phyloP scores from a whole-genome alignment of 2,329 filamentous ascomycete genomes.

The Neocatenulostroma microsporum region DNA sequence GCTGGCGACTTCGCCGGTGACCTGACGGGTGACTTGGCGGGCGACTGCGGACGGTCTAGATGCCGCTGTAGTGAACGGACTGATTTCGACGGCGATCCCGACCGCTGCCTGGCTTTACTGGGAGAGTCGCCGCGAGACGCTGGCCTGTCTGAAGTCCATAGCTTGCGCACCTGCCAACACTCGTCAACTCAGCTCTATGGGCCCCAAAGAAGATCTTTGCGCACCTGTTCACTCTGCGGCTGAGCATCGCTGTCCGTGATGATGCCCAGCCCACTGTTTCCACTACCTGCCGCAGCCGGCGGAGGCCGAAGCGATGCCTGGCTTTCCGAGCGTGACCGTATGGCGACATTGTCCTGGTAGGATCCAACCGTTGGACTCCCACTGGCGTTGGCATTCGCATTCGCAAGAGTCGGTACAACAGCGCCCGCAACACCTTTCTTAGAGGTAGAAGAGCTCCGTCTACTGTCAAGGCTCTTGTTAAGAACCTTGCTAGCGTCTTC shows the following conservation, averaged over 20 bases:
- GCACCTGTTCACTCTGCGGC: slow-evolving; percentile 34
- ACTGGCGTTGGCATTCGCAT: not conserved
- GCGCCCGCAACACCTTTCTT: slow-evolving; percentile 57
- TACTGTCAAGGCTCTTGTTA: slow-evolving; percentile 82
- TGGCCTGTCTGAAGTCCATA: slow-evolving; percentile 7
- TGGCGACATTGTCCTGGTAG: not conserved
- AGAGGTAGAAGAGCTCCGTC: slow-evolving; percentile 78
- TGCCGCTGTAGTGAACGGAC: slow-evolving; percentile 26
- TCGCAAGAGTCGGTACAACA: slow-evolving; percentile 11
- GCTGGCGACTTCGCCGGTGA: slow-evolving; percentile 14
- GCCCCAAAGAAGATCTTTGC: slow-evolving; percentile 37
- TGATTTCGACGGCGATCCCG: slow-evolving; percentile 26
- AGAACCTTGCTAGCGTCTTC: slow-evolving; percentile 44
- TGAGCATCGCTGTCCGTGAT: slow-evolving; percentile 19
- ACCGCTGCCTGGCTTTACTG: slow-evolving; percentile 11
- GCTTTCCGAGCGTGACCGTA: slow-evolving; percentile 24
- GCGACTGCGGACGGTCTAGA: slow-evolving; percentile 13
- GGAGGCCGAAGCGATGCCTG: slow-evolving; percentile 19
- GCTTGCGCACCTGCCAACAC: slow-evolving; percentile 12
- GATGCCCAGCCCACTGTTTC: slow-evolving; percentile 13
- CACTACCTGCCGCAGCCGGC: slow-evolving; percentile 2
- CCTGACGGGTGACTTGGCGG: slow-evolving; percentile 6
- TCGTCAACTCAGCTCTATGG: slow-evolving; percentile 21
- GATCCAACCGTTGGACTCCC: slow-evolving; percentile 6
- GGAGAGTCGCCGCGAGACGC: slow-evolving; percentile 8